Evolutionary conservation across 345 rosid species (phyloP), one percentile per base, ranked within the genome.

Genomic region (Ceriops decandra): DNA sequence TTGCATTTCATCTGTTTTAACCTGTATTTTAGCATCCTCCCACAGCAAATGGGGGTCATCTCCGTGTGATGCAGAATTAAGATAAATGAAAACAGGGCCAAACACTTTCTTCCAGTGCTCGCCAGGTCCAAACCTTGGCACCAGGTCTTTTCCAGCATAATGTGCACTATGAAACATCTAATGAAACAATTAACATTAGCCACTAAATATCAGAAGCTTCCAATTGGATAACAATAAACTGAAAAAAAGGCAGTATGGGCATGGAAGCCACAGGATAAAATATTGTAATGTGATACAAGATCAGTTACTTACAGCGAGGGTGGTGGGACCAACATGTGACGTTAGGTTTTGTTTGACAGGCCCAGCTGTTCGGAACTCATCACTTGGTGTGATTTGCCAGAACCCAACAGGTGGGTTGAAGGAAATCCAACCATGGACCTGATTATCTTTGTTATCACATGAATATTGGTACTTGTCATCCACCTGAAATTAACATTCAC

Each of bases 1-100:
- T 61, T 32, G 70, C 28, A 64, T 11, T 52, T 38, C 52, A 4
- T 52, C 19, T 38, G 15, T 13, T 3, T 15, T 32, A 15, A 63
- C 98, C 96, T 91, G 85, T 53, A 77, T 74, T 74, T 90, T 88
- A 63, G 98, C 99, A 80, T 91, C 98, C 74, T 91, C 90, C 99
- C 99, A 95, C 30, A 95, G 84, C 75, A 82, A 87, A 67, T 70
- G 76, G 13, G 90, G 87, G 62, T 95, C 90, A 59, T 88, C 76
- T 73, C 89, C 88, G 69, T 72, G 67, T 52, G 83, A 73, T 42
- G 85, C 70, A 2, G 97, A 87, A 78, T 95, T 95, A 21, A 95
- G 58, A 70, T 95, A 95, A 49, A 90, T 78, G 51, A 91, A 91
- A 52, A 95, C 89, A 62, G 98, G 99, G 67, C 99, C 98, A 72